Percentiles rank a stretch among this genome's conserved stretches.
phyloP scores from a whole-genome alignment of 2,329 filamentous ascomycete genomes.

The Spiromastix sp. region DNA sequence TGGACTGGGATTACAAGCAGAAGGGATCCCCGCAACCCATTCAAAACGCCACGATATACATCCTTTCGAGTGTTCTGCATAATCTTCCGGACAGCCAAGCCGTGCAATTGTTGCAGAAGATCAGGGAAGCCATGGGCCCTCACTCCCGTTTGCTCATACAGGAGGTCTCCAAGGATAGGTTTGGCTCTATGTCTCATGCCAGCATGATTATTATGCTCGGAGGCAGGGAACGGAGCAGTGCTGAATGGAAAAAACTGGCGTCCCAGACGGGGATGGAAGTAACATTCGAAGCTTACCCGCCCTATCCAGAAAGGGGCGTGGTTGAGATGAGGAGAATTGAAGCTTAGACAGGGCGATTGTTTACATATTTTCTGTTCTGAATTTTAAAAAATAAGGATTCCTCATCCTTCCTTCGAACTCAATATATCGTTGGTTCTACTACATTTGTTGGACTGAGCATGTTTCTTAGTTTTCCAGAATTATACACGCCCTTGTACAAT shows the following conservation, averaged over 20 bases:
- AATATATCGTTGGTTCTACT: too few species aligned
- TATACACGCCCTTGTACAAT: too few species aligned
- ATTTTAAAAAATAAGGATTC: too few species aligned
- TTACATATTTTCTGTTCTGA: too few species aligned
- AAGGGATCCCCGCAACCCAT: conserved; percentile 21
- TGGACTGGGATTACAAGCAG: conserved; percentile 28
- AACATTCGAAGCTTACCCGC: conserved; percentile 27
- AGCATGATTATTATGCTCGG: background rate
- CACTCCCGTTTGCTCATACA: background rate
- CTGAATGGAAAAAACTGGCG: conserved; percentile 26
- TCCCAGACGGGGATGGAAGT: conserved; percentile 22
- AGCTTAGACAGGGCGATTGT: too few species aligned
- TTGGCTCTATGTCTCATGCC: background rate
- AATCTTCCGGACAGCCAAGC: background rate
- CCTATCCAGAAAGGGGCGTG: too few species aligned
- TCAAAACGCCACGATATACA: conserved; percentile 9
- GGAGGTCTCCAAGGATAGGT: background rate
- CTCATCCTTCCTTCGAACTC: too few species aligned
- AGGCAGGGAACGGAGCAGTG: conserved; percentile 20
- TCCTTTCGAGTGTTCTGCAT: background rate
- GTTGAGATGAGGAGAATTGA: too few species aligned
- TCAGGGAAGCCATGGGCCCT: background rate
- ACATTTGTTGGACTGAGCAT: too few species aligned
- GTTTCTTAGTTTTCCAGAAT: too few species aligned
- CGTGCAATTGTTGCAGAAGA: background rate